Evolutionary conservation across 192 early-diverging fungal species (phyloP).

Genomic region (Mortierella alpina): DNA sequence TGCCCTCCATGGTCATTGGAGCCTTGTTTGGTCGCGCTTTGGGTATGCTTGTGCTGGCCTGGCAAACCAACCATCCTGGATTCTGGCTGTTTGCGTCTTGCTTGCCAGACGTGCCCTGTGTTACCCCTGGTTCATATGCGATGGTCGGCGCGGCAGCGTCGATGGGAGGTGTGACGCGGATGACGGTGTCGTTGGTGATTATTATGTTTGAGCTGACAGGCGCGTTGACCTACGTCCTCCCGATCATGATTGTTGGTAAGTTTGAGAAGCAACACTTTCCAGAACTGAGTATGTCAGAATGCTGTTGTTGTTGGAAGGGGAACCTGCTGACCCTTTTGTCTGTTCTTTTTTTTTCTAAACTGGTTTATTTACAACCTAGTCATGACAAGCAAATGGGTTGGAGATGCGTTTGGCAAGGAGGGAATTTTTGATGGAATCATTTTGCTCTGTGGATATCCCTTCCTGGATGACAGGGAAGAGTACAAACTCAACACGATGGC

Average conservation of each 20-base stretch:
- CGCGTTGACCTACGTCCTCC: conserved; percentile 93
- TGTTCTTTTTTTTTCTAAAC: conserved; percentile 19
- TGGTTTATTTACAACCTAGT: conserved; percentile 53
- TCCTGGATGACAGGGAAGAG: conserved; percentile 70
- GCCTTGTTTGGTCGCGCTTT: conserved; percentile 93
- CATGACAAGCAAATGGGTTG: conserved; percentile 82
- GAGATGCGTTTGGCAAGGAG: conserved; percentile 78
- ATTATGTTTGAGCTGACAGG: conserved; percentile 99
- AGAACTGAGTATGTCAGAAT: background rate
- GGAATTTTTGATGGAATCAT: conserved; percentile 71
- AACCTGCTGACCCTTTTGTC: background rate
- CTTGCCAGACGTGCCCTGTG: conserved; percentile 80
- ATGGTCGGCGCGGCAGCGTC: conserved; percentile 87
- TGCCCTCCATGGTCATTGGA: conserved; percentile 90
- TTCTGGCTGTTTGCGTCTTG: conserved; percentile 76
- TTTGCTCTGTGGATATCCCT: conserved; percentile 74
- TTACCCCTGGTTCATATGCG: conserved; percentile 88
- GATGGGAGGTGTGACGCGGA: conserved; percentile 88
- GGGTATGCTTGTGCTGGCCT: conserved; percentile 85
- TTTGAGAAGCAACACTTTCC: conserved; percentile 36
- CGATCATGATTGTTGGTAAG: conserved; percentile 85
- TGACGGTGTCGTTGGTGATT: conserved; percentile 93
- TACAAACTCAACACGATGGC: conserved; percentile 62
- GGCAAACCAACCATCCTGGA: conserved; percentile 70
- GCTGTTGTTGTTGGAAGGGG: background rate